Percentiles rank a stretch among this genome's conserved stretches.
phyloP scores from a whole-genome alignment of 192 early-diverging fungal species.

The Chytriomyces confervae region DNA sequence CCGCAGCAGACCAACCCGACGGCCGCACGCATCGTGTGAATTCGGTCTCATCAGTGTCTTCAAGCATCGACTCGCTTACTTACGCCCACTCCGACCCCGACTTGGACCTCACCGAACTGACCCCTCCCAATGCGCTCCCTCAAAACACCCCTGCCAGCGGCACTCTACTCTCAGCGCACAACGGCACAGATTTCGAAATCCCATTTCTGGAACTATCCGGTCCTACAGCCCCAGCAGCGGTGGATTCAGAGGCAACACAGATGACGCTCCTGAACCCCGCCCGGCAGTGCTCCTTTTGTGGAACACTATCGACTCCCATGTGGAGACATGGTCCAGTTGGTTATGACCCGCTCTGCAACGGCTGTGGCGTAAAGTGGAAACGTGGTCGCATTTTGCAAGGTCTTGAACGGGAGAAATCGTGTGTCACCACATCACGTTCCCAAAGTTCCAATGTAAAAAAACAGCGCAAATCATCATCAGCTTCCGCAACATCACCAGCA shows the following conservation, averaged over 20 bases:
- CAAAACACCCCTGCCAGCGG: background rate
- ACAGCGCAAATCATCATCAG: background rate
- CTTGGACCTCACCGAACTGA: no score
- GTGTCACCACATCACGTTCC: no score
- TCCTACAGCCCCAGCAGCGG: background rate
- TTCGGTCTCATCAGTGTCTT: no score
- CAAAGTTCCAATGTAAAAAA: background rate
- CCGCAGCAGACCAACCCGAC: no score
- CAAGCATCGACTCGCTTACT: no score
- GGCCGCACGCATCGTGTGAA: no score
- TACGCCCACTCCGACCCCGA: no score
- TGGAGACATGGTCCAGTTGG: constrained; percentile 52
- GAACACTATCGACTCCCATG: constrained; percentile 39
- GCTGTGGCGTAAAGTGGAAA: constrained; percentile 55
- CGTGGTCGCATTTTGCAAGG: constrained; percentile 45
- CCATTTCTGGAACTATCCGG: background rate
- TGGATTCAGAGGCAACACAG: background rate
- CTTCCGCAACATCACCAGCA: background rate
- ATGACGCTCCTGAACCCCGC: background rate
- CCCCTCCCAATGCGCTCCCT: background rate
- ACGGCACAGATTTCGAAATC: background rate
- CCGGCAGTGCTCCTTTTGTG: constrained; percentile 41
- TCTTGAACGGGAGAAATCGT: constrained; percentile 6
- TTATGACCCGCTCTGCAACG: constrained; percentile 47
- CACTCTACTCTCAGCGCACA: background rate